phyloP scores from a whole-genome alignment of 768 basidiomycete genomes.

The Termitomyces sp. region DNA sequence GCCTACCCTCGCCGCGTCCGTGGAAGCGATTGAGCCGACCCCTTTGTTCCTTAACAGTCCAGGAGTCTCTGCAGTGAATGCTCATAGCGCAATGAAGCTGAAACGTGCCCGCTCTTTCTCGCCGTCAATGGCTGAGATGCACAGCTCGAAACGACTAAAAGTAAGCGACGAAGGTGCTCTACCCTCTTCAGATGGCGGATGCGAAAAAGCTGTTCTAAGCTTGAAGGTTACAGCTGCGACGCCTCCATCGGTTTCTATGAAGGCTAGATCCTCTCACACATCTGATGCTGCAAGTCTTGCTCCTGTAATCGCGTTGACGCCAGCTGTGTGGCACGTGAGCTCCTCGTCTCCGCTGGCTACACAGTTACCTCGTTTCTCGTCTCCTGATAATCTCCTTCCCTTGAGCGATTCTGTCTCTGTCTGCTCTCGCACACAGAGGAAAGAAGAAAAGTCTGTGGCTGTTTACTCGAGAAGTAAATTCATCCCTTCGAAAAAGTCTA shows the following conservation, averaged over 20 bases:
- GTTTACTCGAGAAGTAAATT: background rate
- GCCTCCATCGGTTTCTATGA: background rate
- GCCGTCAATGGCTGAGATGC: background rate
- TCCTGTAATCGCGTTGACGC: background rate
- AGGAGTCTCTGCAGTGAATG: no score
- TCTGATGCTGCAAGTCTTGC: background rate
- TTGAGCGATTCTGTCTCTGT: background rate
- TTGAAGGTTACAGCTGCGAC: background rate
- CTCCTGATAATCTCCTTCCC: background rate
- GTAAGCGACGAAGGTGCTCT: background rate
- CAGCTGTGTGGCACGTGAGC: slow-evolving; percentile 3
- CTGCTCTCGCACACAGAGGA: background rate
- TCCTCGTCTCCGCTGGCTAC: background rate
- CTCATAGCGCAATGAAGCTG: background rate
- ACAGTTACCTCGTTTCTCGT: background rate
- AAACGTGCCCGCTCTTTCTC: background rate
- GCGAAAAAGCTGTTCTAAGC: no score
- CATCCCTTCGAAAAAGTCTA: background rate
- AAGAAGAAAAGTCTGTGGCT: background rate
- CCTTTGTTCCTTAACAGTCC: slow-evolving; percentile 1
- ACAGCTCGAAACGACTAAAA: background rate
- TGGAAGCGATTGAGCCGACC: background rate
- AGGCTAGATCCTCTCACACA: background rate
- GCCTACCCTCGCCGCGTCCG: background rate
- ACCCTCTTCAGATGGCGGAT: background rate